Base-by-base conservation (phyloP, 306 rosid species). In the Pyrus bretschneideri region DNA sequence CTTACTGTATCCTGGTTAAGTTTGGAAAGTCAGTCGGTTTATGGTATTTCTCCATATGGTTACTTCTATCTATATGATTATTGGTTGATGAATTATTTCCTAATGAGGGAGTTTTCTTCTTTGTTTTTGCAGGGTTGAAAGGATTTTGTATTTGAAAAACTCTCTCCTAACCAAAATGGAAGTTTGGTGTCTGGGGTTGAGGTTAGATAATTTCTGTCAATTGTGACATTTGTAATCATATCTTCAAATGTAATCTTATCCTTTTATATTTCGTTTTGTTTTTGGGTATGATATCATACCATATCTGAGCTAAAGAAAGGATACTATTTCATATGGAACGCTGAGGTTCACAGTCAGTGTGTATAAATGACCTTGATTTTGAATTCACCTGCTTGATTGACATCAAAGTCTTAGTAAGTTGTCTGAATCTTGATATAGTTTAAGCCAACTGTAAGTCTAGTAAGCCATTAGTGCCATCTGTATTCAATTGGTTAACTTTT, bases 221-320 rank as follows among this genome's bases (percentile, higher is more conserved):
- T 63, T 57, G 76, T 74, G 68, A 69, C 40, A 79, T 76, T 81
- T 83, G 91, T 83, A 81, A 78, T 76, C 69, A 62, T 83, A 76
- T 79, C 57, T 23, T 55, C 22, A 69, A 62, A 57, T 63, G 25
- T 77, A 71, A 52, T 18, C 63, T 33, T 68, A 51, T 71, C n/a
- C 69, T 1, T 49, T 19, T 17, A 9, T 6, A 6, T 70, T 51
- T 11, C 54, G 2, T 11, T 46, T 51, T 70, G 42, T 5, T 70
- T 70, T 51, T 30, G 15, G 52, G 25, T 30, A 65, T 21, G 38
- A 57, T 69, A 13, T 72, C 60, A 59, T 17, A 29, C 61, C 54
- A 3, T 63, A 40, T 71, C n/a, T 78, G 69, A 65, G 84, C 38
- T 9, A 64, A 59, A 66, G 73, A 67, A 67, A 29, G 54, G 64